phyloP scores from a whole-genome alignment of 2,329 filamentous ascomycete species.

The Juglanconis oblonga region DNA sequence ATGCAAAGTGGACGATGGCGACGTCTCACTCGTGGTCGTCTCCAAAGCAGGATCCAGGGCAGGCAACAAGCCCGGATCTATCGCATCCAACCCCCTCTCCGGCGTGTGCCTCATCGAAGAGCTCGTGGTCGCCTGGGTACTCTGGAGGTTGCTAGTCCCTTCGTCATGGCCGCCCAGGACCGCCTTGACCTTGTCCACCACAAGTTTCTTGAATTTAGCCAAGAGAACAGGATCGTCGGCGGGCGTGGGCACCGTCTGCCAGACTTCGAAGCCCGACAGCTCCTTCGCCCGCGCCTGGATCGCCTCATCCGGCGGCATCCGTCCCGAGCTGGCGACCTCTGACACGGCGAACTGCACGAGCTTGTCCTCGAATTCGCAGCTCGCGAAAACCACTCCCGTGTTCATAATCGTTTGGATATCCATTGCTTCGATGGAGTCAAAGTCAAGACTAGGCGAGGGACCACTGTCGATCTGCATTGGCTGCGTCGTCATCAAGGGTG shows the following conservation, averaged over 20 bases:
- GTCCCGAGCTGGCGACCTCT: slow-evolving; percentile 34
- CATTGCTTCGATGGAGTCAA: neutral
- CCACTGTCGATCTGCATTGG: neutral
- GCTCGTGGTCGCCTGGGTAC: neutral
- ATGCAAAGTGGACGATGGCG: slow-evolving; percentile 9
- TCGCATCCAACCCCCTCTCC: slow-evolving; percentile 15
- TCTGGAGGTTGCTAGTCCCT: neutral
- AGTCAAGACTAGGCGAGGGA: neutral
- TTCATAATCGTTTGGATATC: neutral
- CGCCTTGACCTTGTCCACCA: slow-evolving; percentile 29
- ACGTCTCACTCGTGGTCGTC: slow-evolving; percentile 1
- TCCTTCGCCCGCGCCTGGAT: slow-evolving; percentile 45
- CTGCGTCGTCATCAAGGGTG: slow-evolving; percentile 23
- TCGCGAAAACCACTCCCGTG: slow-evolving; percentile 53
- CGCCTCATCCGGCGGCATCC: slow-evolving; percentile 46
- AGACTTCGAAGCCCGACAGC: slow-evolving; percentile 37
- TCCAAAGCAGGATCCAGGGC: slow-evolving; percentile 1
- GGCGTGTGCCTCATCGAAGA: neutral
- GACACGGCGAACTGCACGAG: slow-evolving; percentile 46
- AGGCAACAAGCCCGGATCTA: slow-evolving; percentile 13
- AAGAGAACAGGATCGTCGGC: slow-evolving; percentile 54
- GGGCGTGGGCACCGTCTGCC: slow-evolving; percentile 39
- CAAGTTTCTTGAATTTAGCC: slow-evolving; percentile 50
- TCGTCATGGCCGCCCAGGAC: slow-evolving; percentile 8
- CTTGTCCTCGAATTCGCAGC: slow-evolving; percentile 55